These are phyloP conservation scores for Zymoseptoria pseudotritici DNA, from an alignment of 2,329 filamentous ascomycete genomes.

Conservation along the genomic window DNA sequence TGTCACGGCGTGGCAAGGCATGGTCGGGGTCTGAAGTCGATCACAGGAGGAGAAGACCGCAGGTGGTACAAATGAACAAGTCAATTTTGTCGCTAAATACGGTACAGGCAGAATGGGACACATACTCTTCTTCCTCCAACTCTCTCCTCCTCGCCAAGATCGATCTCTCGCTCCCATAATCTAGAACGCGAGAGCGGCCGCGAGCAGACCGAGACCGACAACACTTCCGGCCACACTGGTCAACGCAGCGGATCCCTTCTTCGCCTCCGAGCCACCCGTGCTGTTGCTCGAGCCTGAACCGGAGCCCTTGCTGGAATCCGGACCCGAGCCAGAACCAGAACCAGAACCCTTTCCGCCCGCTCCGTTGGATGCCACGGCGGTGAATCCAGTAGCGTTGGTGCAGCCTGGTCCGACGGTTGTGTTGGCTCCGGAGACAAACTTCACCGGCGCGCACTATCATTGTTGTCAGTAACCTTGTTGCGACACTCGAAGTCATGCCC, in stretches of 20 bases:
- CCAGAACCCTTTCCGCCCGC: conserved; percentile 1
- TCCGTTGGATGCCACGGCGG: conserved; percentile 17
- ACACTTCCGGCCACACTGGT: conserved; percentile 15
- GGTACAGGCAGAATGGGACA: neutral
- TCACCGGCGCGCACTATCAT: conserved; percentile 25
- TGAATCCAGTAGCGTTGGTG: conserved; percentile 22
- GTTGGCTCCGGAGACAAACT: conserved; percentile 26
- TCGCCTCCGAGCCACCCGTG: conserved; percentile 3
- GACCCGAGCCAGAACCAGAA: neutral
- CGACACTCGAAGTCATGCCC: neutral
- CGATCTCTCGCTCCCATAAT: neutral
- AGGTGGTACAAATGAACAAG: neutral
- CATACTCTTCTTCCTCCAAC: neutral
- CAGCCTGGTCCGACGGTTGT: conserved; percentile 20
- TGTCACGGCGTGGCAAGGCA: too few species aligned
- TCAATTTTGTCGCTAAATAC: neutral
- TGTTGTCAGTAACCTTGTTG: neutral
- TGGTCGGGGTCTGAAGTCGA: too few species aligned
- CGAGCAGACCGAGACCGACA: conserved; percentile 14
- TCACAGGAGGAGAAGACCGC: too few species aligned
- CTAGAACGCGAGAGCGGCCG: conserved; percentile 17
- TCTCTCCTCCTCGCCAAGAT: neutral
- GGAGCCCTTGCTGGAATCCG: neutral
- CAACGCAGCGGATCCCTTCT: conserved; percentile 12
- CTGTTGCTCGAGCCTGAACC: neutral